phyloP scores from a whole-genome alignment of 371 early-diverging fungal species.

The Funneliformis caledonium region DNA sequence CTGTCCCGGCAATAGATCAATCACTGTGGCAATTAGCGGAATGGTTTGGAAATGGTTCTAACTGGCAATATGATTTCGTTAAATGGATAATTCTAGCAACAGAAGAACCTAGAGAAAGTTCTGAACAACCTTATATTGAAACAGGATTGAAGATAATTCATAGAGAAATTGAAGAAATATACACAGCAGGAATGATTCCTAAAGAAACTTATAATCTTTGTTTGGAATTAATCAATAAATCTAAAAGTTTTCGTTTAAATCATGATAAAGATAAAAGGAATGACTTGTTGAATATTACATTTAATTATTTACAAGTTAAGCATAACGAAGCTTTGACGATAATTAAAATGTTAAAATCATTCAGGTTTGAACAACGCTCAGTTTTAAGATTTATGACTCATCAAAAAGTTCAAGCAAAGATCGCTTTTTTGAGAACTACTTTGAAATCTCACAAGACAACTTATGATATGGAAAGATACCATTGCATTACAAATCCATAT shows the following conservation, averaged over 20 bases:
- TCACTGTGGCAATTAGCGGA: neutral
- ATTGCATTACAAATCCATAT: neutral
- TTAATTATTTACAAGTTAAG: neutral
- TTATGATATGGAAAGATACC: neutral
- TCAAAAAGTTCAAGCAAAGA: neutral
- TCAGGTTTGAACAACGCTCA: neutral
- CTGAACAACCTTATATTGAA: neutral
- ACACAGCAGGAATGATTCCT: neutral
- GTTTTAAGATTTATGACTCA: conserved; percentile 12
- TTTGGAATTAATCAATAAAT: neutral
- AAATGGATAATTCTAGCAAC: neutral
- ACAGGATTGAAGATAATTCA: neutral
- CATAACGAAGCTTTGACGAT: neutral
- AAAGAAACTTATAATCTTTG: neutral
- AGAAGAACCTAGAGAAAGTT: neutral
- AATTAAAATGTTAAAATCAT: neutral
- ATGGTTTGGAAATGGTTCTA: neutral
- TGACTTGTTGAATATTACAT: neutral
- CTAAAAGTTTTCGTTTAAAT: neutral
- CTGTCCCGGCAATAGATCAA: neutral
- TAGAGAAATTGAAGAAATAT: neutral
- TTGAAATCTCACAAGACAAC: neutral
- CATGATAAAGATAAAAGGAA: neutral
- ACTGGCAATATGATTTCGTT: neutral
- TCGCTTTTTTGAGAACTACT: neutral